Evolutionary conservation across 1,139 yeast species (phyloP).

Genomic region (Debaryomycetaceae sp.): DNA sequence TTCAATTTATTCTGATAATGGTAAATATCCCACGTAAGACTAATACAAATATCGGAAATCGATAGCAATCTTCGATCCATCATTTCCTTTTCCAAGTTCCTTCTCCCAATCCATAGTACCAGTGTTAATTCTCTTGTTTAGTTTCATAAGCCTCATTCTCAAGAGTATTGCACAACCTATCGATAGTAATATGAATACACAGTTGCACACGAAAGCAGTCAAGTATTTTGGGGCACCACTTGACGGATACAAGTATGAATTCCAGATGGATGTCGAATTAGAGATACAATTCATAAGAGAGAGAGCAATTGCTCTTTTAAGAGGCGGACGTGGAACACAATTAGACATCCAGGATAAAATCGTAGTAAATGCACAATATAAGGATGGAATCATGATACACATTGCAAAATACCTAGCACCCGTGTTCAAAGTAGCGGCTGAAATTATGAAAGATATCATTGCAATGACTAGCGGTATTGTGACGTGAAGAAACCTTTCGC

Average conservation of each 20-base stretch:
- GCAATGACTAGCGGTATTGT: conserved; percentile 42
- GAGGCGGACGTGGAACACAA: conserved; percentile 50
- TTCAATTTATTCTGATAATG: neutral
- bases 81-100: conserved; percentile 47
- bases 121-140: conserved; percentile 41
- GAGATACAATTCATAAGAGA: conserved; percentile 51
- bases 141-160: conserved; percentile 32
- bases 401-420: conserved; percentile 61
- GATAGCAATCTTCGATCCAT: conserved; percentile 39
- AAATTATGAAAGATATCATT: conserved; percentile 48
- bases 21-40: neutral
- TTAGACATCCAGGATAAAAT: conserved; percentile 57
- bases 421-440: conserved; percentile 51
- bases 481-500: conserved; percentile 55
- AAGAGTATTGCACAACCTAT: conserved; percentile 37
- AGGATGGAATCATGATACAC: conserved; percentile 58
- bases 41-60: conserved; percentile 41
- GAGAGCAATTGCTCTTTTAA: conserved; percentile 51
- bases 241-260: conserved; percentile 45
- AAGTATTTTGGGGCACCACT: conserved; percentile 42
- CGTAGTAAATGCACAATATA: conserved; percentile 55
- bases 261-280: conserved; percentile 54
- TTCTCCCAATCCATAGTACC: conserved; percentile 52
- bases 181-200: conserved; percentile 42
- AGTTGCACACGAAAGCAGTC: conserved; percentile 46